Evolutionary conservation across 1,139 yeast species (phyloP).

Genomic region (Lodderomyces parapsilosis): DNA sequence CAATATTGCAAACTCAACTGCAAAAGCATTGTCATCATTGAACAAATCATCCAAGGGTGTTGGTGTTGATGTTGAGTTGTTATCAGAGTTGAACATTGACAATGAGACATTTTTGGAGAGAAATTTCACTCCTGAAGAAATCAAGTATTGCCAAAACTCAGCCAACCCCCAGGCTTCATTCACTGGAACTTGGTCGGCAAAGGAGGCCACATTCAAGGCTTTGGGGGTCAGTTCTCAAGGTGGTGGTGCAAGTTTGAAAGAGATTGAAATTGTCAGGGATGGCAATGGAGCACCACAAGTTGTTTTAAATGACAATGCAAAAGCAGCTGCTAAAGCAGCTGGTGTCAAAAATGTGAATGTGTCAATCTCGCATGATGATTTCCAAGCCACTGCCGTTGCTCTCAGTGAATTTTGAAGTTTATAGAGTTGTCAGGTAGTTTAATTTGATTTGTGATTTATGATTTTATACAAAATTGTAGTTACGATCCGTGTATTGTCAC

Average conservation of each 20-base stretch:
- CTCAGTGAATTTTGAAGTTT: slow-evolving; percentile 57
- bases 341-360: slow-evolving; percentile 76
- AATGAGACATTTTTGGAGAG: slow-evolving; percentile 89
- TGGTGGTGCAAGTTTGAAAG: slow-evolving; percentile 90
- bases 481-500: background rate
- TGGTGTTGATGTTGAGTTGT: slow-evolving; percentile 95
- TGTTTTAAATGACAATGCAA: slow-evolving; percentile 71
- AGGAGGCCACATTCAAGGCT: slow-evolving; percentile 97
- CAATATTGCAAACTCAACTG: slow-evolving; percentile 40
- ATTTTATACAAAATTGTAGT: no score
- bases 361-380: slow-evolving; percentile 93
- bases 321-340: slow-evolving; percentile 64
- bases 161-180: slow-evolving; percentile 83
- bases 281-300: slow-evolving; percentile 83
- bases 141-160: slow-evolving; percentile 70
- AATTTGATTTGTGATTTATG: background rate
- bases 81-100: slow-evolving; percentile 74
- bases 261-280: slow-evolving; percentile 82
- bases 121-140: slow-evolving; percentile 83
- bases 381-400: slow-evolving; percentile 98
- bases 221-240: slow-evolving; percentile 88
- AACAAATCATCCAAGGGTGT: slow-evolving; percentile 65
- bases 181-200: slow-evolving; percentile 99
- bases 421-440: background rate
- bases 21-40: slow-evolving; percentile 48